Base-by-base conservation (phyloP, 2,329 filamentous ascomycete genomes). In the Elsinoe necatrix region DNA sequence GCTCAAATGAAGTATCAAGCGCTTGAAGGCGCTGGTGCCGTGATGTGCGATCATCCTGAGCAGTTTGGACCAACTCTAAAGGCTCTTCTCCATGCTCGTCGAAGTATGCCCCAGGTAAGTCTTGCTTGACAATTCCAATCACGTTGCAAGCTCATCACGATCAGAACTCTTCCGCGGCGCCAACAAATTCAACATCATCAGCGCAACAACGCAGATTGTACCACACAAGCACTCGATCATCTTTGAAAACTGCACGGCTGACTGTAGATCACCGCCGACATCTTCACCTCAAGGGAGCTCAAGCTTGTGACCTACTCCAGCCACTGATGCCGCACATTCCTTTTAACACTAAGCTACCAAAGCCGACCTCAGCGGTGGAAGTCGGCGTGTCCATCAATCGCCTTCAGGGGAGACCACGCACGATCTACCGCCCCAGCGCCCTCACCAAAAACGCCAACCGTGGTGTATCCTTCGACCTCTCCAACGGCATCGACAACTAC, bases 21-120 rank as follows among this genome's bases (percentile, higher is more conserved):
- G 1, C 75, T 92, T n/a, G 73, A 83, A 66, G 73, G 77, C 56
- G 86, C 79, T 11, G 86, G 86, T 1, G 85, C 80, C 0, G 80
- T 79, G 0, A 82, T 91, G 69, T 83, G 90, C 2, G 81, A 87
- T 59, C 87, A 91, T 65, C 87, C 87, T 0, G 84, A 86, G 50
- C 83, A 86, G 60, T 86, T 92, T 60, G 87, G 87, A 0, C 73
- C 77, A 18, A 80, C 81, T 0, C 81, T 91, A 76, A 86, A 83
- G 67, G 71, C 72, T 2, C 72, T 87, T 12, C 71, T 90, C 9
- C 29, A 52, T 23, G 48, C 48, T 8, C n/a, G 48, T 39, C n/a
- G 48, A 23, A 37, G 29, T 25, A 52, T 52, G 48, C 29, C 48
- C 4, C 48, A 39, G 31, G 34, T 52, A 35, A 52, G 34, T 8